phyloP scores from a whole-genome alignment of 805 yeast species.

The Brettanomyces nanus region DNA sequence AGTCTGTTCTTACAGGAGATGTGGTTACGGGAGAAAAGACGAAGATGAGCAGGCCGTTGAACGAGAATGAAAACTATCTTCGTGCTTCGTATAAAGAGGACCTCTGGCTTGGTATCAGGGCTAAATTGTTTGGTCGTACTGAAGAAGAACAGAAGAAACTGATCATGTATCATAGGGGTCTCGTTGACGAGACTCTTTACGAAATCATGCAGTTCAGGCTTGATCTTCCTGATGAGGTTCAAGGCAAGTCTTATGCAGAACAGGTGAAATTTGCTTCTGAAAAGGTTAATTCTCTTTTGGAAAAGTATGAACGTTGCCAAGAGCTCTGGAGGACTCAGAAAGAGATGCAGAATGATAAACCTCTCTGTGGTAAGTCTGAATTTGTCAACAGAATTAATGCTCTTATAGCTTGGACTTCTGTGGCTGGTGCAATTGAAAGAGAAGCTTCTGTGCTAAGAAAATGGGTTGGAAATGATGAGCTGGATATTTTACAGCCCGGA shows the following conservation, averaged over 20 bases:
- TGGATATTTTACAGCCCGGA: constrained; percentile 46
- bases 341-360: constrained; percentile 75
- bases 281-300: constrained; percentile 50
- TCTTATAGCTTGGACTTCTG: constrained; percentile 74
- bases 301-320: constrained; percentile 57
- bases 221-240: constrained; percentile 28
- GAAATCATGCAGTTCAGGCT: constrained; percentile 60
- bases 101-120: constrained; percentile 81
- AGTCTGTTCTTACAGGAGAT: constrained; percentile 88
- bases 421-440: constrained; percentile 57
- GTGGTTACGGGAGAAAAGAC: constrained; percentile 87
- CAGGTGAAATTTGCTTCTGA: constrained; percentile 29
- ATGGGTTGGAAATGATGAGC: constrained; percentile 82
- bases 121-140: constrained; percentile 73
- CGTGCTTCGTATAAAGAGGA: constrained; percentile 57
- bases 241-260: constrained; percentile 13
- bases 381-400: constrained; percentile 67
- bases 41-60: constrained; percentile 45
- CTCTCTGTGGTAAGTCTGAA: constrained; percentile 53
- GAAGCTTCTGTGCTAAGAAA: constrained; percentile 52
- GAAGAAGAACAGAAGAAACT: constrained; percentile 70
- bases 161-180: constrained; percentile 57
- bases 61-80: constrained; percentile 38
- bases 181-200: constrained; percentile 65
- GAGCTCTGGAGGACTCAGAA: constrained; percentile 71